These are phyloP conservation scores for Candida qinlingensis DNA, from an alignment of 805 yeast species.

Conservation along the genomic window DNA sequence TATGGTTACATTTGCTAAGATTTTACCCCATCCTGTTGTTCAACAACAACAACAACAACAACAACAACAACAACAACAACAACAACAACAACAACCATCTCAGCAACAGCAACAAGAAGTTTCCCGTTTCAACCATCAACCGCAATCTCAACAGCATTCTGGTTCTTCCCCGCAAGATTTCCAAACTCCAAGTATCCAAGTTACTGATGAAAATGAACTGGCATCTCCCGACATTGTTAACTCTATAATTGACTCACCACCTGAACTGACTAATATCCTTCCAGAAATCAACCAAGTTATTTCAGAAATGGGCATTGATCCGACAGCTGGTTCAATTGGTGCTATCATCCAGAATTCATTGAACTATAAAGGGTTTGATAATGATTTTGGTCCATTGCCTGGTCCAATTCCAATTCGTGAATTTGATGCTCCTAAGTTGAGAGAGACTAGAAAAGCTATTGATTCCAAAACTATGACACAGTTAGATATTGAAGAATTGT, in stretches of 20 bases:
- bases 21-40: slow-evolving; percentile 32
- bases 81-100: slow-evolving; percentile 13
- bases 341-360: slow-evolving; percentile 42
- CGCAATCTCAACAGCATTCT: slow-evolving; percentile 7
- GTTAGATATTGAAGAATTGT: slow-evolving; percentile 72
- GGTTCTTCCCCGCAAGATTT: slow-evolving; percentile 1
- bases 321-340: slow-evolving; percentile 28
- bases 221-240: slow-evolving; percentile 5
- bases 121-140: slow-evolving; percentile 2
- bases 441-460: slow-evolving; percentile 77
- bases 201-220: slow-evolving; percentile 5
- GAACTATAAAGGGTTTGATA: slow-evolving; percentile 41
- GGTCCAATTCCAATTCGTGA: slow-evolving; percentile 62
- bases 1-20: slow-evolving; percentile 79
- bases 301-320: slow-evolving; percentile 28
- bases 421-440: slow-evolving; percentile 81
- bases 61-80: slow-evolving; percentile 15
- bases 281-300: slow-evolving; percentile 27
- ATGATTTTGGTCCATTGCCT: slow-evolving; percentile 70
- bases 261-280: slow-evolving; percentile 21
- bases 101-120: background rate
- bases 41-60: slow-evolving; percentile 1
- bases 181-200: slow-evolving; percentile 10
- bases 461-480: slow-evolving; percentile 50
- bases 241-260: slow-evolving; percentile 18